Conservation (phyloP, 2,329 filamentous ascomycete genomes). For the Cladosporium austrohemisphaericum region DNA sequence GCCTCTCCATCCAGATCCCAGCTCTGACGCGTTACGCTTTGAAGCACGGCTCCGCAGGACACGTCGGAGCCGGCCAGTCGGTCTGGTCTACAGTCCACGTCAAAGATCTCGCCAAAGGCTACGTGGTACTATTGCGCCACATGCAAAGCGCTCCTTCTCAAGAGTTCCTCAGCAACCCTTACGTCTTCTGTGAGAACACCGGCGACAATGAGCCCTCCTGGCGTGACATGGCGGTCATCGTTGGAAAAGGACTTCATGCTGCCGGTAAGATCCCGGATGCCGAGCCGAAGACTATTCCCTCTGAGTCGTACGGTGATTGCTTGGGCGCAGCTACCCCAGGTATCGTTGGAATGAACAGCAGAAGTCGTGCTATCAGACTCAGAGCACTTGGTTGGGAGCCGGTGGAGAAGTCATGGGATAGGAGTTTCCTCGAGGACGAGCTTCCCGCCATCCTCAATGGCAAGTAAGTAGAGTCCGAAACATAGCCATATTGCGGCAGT, state of each 20-base stretch:
- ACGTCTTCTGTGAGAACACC: constrained; percentile 39
- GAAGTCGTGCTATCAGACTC: constrained; percentile 42
- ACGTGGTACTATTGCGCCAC: constrained; percentile 43
- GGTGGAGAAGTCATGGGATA: constrained; percentile 38
- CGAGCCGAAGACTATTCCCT: constrained; percentile 34
- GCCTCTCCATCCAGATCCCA: constrained; percentile 47
- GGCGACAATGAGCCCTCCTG: constrained; percentile 42
- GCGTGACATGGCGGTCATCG: constrained; percentile 37
- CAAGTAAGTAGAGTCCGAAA: too few species aligned
- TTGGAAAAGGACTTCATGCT: constrained; percentile 37
- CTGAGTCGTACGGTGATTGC: constrained; percentile 39
- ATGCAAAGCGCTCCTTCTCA: constrained; percentile 36
- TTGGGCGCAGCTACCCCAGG: constrained; percentile 36
- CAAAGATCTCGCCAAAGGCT: constrained; percentile 44
- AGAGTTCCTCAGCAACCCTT: constrained; percentile 39
- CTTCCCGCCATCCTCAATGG: constrained; percentile 34
- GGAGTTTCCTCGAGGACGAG: constrained; percentile 42
- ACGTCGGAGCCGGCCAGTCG: constrained; percentile 42
- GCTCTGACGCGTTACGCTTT: constrained; percentile 46
- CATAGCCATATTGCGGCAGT: too few species aligned
- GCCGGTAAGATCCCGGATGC: constrained; percentile 38
- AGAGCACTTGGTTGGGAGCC: constrained; percentile 45
- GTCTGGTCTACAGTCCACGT: constrained; percentile 47
- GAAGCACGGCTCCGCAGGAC: constrained; percentile 45
- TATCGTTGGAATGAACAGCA: constrained; percentile 42